phyloP scores from a whole-genome alignment of 345 rosid genomes.

The Ailanthus altissimus region DNA sequence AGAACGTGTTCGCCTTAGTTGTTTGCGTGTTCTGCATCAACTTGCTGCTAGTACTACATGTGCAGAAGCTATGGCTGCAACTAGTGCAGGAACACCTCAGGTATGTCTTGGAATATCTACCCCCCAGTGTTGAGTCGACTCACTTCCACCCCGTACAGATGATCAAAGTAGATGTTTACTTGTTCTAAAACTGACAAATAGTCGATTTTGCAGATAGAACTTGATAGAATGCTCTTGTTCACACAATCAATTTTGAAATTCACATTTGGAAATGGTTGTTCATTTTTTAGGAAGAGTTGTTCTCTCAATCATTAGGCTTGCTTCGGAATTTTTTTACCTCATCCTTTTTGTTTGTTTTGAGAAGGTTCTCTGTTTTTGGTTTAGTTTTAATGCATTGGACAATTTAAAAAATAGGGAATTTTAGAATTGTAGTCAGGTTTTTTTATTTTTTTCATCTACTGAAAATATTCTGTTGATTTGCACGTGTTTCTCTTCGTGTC shows the following conservation, averaged over 20 bases:
- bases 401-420: background rate
- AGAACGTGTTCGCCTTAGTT: constrained; percentile 97
- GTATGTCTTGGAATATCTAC: constrained; percentile 32
- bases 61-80: constrained; percentile 99
- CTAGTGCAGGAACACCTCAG: constrained; percentile 94
- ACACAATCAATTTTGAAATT: background rate
- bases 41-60: constrained; percentile 96
- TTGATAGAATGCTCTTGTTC: background rate
- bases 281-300: background rate
- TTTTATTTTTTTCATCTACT: constrained; percentile 1
- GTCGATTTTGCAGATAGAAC: background rate
- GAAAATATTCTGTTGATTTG: background rate
- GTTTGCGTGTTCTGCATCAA: constrained; percentile 96
- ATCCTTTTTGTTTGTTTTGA: background rate
- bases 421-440: background rate
- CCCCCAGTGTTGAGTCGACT: background rate
- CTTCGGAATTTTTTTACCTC: background rate
- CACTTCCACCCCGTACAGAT: too few relatives aligned
- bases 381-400: background rate
- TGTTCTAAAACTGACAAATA: background rate
- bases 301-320: background rate
- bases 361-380: background rate
- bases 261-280: background rate
- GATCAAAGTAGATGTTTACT: background rate
- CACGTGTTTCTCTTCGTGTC: background rate